Conservation (phyloP, 441 rosid genomes). For the Aquilaria agallochum region DNA sequence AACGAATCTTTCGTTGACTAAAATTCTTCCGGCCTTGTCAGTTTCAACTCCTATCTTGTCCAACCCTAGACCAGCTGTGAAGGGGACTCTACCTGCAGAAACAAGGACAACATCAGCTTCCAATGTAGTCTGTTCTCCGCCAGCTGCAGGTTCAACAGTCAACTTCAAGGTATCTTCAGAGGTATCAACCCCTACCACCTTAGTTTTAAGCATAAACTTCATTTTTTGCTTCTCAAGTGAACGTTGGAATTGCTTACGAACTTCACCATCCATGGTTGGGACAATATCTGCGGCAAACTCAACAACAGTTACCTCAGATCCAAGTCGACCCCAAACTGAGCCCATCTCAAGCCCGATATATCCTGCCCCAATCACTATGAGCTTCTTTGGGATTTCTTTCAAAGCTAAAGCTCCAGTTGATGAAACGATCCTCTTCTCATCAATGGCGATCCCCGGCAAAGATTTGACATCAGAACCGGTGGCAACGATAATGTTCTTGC, state of each 20-base stretch:
- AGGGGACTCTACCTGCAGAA: slow-evolving; percentile 83
- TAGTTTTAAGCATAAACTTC: slow-evolving; percentile 92
- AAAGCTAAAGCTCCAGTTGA: slow-evolving; percentile 84
- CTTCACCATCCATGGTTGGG: slow-evolving; percentile 86
- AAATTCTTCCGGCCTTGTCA: slow-evolving; percentile 69
- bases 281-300: slow-evolving; percentile 88
- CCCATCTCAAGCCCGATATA: slow-evolving; percentile 97
- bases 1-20: slow-evolving; percentile 65
- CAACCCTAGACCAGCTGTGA: slow-evolving; percentile 76
- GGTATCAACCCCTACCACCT: slow-evolving; percentile 73
- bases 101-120: slow-evolving; percentile 91
- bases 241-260: slow-evolving; percentile 88
- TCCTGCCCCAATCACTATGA: slow-evolving; percentile 89
- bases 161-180: slow-evolving; percentile 71
- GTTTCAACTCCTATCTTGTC: slow-evolving; percentile 85
- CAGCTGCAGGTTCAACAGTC: slow-evolving; percentile 74
- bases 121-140: slow-evolving; percentile 68
- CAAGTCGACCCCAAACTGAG: slow-evolving; percentile 84
- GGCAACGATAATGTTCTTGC: slow-evolving; percentile 80
- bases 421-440: slow-evolving; percentile 80
- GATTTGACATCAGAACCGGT: slow-evolving; percentile 92
- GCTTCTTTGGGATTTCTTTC: slow-evolving; percentile 72
- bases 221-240: slow-evolving; percentile 83
- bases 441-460: slow-evolving; percentile 80
- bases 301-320: slow-evolving; percentile 92